Percentiles rank a stretch among this genome's conserved stretches.
Evolutionary conservation across 108 stramenopile genomes (phyloP).

Genomic region (Fragilaria crotonensis): DNA sequence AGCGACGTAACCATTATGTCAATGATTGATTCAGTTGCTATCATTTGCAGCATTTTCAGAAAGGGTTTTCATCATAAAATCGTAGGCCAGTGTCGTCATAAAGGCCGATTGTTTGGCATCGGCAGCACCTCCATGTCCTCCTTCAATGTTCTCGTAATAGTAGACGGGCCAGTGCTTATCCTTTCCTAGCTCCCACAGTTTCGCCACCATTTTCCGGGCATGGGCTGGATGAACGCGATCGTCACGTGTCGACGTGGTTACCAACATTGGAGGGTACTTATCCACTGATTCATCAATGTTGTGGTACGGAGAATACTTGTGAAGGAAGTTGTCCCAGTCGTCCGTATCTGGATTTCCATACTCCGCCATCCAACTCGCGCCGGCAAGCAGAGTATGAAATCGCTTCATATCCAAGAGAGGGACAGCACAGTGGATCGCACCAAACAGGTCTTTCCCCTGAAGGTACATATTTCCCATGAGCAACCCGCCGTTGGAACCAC

Average conservation of each 20-base stretch:
- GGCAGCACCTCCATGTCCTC: constrained; percentile 89
- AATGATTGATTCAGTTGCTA: no score
- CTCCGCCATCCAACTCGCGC: constrained; percentile 97
- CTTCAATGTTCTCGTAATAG: constrained; percentile 95
- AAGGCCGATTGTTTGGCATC: constrained; percentile 78
- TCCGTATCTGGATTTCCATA: constrained; percentile 94
- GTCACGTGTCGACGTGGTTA: constrained; percentile 86
- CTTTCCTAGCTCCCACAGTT: constrained; percentile 59
- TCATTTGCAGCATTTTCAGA: constrained; percentile 32
- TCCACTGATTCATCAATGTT: constrained; percentile 50
- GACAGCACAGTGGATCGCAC: constrained; percentile 94
- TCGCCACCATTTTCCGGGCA: constrained; percentile 88
- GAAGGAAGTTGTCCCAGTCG: constrained; percentile 85
- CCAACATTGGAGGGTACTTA: constrained; percentile 68
- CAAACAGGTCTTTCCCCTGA: constrained; percentile 87
- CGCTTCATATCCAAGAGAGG: constrained; percentile 93
- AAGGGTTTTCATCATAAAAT: constrained; percentile 80
- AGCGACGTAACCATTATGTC: no score
- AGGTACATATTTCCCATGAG: constrained; percentile 88
- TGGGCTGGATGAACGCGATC: constrained; percentile 94
- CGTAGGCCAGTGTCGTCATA: constrained; percentile 68
- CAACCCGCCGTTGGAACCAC: constrained; percentile 96
- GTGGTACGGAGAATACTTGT: constrained; percentile 88
- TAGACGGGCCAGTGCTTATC: constrained; percentile 77
- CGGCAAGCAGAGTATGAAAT: constrained; percentile 72